These are phyloP conservation scores for Tetrahymena borealis DNA, from an alignment of 73 alveolate species.

Conservation along the genomic window DNA sequence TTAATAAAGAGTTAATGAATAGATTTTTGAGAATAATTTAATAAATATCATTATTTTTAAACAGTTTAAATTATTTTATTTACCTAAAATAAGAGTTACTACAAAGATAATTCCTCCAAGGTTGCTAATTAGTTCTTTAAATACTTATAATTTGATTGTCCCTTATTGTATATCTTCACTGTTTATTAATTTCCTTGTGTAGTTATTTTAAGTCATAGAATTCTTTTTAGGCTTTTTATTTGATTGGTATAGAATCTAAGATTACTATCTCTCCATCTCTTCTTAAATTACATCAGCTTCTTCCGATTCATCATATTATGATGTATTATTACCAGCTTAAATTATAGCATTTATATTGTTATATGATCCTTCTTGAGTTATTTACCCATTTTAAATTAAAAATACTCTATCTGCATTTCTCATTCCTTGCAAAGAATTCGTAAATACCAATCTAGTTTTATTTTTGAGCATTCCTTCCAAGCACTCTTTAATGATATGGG, in stretches of 20 bases:
- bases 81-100: background rate
- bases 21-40: too few relatives aligned
- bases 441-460: conserved; percentile 81
- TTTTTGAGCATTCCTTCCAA: conserved; percentile 53
- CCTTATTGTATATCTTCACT: background rate
- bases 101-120: background rate
- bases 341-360: conserved; percentile 21
- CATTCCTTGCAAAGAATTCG: conserved; percentile 83
- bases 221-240: background rate
- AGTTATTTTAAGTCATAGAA: too few relatives aligned
- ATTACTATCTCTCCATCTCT: conserved; percentile 8
- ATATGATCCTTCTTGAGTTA: conserved; percentile 55
- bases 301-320: background rate
- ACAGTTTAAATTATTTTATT: background rate
- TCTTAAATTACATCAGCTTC: background rate
- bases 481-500: conserved; percentile 65
- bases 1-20: too few relatives aligned
- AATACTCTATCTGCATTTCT: conserved; percentile 70
- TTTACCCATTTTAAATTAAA: conserved; percentile 63
- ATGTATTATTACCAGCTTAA: background rate
- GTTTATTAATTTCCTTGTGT: background rate
- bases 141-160: background rate
- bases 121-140: background rate
- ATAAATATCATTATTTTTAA: background rate
- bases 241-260: background rate